Evolutionary conservation across 176 grass and related monocot species (phyloP), one percentile per base, ranked within the genome.

Genomic region (Eragrostis curvula): DNA sequence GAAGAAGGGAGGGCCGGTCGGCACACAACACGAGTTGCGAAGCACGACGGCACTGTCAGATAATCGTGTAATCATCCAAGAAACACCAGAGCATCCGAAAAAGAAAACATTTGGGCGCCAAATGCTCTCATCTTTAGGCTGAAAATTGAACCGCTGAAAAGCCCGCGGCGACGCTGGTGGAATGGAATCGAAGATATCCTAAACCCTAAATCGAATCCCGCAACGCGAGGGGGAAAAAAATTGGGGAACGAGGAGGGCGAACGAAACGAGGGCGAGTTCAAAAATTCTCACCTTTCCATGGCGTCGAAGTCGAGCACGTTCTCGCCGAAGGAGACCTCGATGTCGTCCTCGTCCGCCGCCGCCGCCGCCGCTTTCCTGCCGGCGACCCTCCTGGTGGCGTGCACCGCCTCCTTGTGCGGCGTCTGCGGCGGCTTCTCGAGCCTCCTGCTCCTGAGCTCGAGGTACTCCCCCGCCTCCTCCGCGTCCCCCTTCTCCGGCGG

Each of bases 391-490:
- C 27, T 71, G 0, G 47, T 8, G 11, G 56, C 45, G 0, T 29
- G 6, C 17, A 25, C 47, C 46, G 29, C 64, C 29, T 80, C 87
- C 83, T 85, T 97, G 16, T n/a, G 12, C 13, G 80, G 82, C 83
- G 65, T 60, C 17, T 65, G 69, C 10, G 67, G 65, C 18, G 81
- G 83, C 84, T 98, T 98, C 90, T 94, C 95, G 36, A 98, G 88
- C 82, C 88, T 79, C 79, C 95, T 56, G 88, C 88, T 98, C 68
- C 95, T 81, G 53, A 98, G 92, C 79, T 98, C 86, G 71, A 98
- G 88, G 79, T 89, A 98, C 52, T 73, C 63, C 78, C 49, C 81
- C 75, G 18, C 2, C 7, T 36, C 56, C 7, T 32, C 74, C 0
- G 1, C 13, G 8, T 30, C 45, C 20, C 66, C 84, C 41, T 65